Evolutionary conservation across 148 eudicot species (phyloP), one percentile per base, ranked within the genome.

Genomic region (Rhododendron molle): DNA sequence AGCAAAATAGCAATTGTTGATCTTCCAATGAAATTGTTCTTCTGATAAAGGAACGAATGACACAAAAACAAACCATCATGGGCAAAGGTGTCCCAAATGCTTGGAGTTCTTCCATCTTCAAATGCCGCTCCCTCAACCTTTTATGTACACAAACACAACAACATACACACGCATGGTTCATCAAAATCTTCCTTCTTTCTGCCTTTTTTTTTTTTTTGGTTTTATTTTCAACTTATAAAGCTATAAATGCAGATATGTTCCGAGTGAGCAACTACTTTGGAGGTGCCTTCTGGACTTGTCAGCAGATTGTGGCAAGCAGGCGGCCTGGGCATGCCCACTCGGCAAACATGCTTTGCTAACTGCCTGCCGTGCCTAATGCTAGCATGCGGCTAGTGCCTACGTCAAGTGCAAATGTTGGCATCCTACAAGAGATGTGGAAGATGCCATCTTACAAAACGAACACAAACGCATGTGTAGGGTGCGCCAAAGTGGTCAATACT

Each of bases 51-150:
- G 8, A 28, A 71, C 1, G 20, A 15, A 71, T 32, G 76, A 14
- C 21, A 71, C 1, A 15, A 0, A 28, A 43, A 85, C 85, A 0
- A 11, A 90, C 91, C 91, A n/a, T 85, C 83, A 62, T 90, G 90
- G 78, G 92, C 89, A 58, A 86, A 91, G 26, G 89, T 91, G 85
- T 91, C 92, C 91, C 91, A 91, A 83, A 89, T 89, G 87, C 88
- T 88, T 8, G 87, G 86, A 40, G 87, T 89, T 43, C 91, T 88
- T 65, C 91, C 92, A 85, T 91, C 92, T 84, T 89, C 89, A 21
- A 89, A 87, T 60, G 90, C 87, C 7, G 92, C 92, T n/a, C 92
- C 92, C 83, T 91, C 92, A 36, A 86, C 84, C 91, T 91, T 74
- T 3, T 6, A 20, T 81, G 20, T 21, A 58, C 7, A 32, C 40